phyloP scores from a whole-genome alignment of 129 eudicot genomes.

The Chrysanthemum makinoi region DNA sequence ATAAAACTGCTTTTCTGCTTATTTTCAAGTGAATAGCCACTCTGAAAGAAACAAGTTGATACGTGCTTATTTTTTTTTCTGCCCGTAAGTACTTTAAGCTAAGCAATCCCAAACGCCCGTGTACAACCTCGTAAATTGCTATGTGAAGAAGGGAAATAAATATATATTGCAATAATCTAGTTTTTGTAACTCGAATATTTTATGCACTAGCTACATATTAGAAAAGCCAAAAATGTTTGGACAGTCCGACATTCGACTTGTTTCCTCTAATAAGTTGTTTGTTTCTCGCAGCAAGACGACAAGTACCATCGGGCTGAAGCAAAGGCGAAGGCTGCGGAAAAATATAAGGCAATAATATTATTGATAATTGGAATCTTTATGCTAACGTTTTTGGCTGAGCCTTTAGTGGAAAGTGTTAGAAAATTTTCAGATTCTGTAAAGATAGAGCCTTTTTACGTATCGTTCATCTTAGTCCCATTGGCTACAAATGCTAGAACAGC shows the following conservation, averaged over 20 bases:
- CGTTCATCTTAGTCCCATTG: slow-evolving; percentile 56
- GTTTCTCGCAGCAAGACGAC: slow-evolving; percentile 9
- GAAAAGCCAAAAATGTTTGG: too few species aligned
- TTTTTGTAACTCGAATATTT: neutral
- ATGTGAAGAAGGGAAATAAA: too few species aligned
- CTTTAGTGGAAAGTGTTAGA: slow-evolving; percentile 51
- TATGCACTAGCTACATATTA: neutral
- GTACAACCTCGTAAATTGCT: too few species aligned
- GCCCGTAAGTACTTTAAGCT: too few species aligned
- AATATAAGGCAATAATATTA: slow-evolving; percentile 34
- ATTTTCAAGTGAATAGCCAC: too few species aligned
- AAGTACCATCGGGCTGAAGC: slow-evolving; percentile 35
- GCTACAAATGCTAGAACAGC: slow-evolving; percentile 62
- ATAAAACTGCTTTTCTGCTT: too few species aligned
- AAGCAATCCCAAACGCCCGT: too few species aligned
- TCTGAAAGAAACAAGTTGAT: too few species aligned
- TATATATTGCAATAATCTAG: neutral
- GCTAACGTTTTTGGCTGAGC: slow-evolving; percentile 53
- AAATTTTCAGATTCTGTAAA: slow-evolving; percentile 41
- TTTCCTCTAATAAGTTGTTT: neutral
- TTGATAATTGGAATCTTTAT: slow-evolving; percentile 47
- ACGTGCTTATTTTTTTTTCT: neutral
- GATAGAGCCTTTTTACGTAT: slow-evolving; percentile 48
- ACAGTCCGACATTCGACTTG: too few species aligned
- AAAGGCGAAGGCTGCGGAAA: slow-evolving; percentile 30